These are phyloP conservation scores for Sporothrix mexicana DNA, from an alignment of 2,329 filamentous ascomycete species.

Conservation along the genomic window DNA sequence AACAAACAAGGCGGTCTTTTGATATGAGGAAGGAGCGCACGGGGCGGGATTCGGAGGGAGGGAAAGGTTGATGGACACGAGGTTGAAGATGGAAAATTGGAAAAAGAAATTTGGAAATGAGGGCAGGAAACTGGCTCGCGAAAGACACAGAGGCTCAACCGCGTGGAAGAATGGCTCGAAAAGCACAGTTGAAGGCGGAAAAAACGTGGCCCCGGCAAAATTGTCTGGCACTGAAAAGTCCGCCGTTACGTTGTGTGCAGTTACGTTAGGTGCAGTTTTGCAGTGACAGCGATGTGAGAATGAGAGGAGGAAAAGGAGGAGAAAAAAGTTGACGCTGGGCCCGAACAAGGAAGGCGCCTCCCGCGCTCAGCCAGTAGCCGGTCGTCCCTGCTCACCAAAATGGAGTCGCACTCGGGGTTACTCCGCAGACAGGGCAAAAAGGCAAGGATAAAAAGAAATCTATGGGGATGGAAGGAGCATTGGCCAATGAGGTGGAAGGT, in stretches of 20 bases:
- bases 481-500: slow-evolving; percentile 32
- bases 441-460: neutral
- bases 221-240: slow-evolving; percentile 19
- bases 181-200: slow-evolving; percentile 6
- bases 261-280: neutral
- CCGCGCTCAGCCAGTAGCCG: neutral
- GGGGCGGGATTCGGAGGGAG: neutral
- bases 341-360: slow-evolving; percentile 14
- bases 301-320: neutral
- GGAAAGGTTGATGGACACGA: neutral
- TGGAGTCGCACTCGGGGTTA: slow-evolving; percentile 25
- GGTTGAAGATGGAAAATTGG: neutral
- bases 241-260: neutral
- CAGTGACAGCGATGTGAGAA: slow-evolving; percentile 5
- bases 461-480: slow-evolving; percentile 8
- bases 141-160: neutral
- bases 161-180: neutral
- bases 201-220: slow-evolving; percentile 28
- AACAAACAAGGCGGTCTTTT: neutral
- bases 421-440: slow-evolving; percentile 17
- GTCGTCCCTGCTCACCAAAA: neutral
- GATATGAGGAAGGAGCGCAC: slow-evolving; percentile 9
- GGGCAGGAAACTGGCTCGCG: neutral
- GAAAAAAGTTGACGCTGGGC: slow-evolving; percentile 1
- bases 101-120: slow-evolving; percentile 14